phyloP scores from a whole-genome alignment of 257 asterid species.

The Cordia subcordata region DNA sequence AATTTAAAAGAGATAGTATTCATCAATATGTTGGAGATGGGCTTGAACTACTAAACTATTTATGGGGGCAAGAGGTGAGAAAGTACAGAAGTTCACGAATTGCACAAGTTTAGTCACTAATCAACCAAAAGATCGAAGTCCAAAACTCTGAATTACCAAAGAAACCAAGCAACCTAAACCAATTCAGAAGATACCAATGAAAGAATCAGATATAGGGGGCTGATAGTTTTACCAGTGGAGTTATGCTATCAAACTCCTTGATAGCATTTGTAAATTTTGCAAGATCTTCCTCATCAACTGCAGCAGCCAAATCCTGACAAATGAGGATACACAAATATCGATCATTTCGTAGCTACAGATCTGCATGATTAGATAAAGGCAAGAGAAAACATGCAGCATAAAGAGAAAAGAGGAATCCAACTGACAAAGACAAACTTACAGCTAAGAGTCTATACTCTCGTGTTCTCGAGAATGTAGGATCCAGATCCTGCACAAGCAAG shows the following conservation, averaged over 20 bases:
- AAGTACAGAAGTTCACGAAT: no score
- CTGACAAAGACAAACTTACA: conserved; percentile 19
- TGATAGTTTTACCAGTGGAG: conserved; percentile 27
- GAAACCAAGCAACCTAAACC: not conserved
- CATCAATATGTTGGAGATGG: no score
- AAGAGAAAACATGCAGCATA: not conserved
- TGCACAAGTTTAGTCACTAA: no score
- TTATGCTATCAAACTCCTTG: conserved; percentile 39
- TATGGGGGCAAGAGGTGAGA: no score
- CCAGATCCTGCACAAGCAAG: conserved; percentile 30
- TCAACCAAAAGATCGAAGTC: not conserved
- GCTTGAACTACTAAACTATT: no score
- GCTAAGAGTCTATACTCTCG: conserved; percentile 33
- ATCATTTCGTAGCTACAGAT: no score
- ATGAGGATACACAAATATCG: not conserved
- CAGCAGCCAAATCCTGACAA: conserved; percentile 38
- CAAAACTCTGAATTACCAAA: not conserved
- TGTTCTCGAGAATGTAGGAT: conserved; percentile 43
- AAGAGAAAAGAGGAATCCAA: no score
- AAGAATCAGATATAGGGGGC: not conserved
- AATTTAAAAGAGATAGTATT: no score
- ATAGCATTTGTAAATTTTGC: conserved; percentile 29
- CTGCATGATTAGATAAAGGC: not conserved
- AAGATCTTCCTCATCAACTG: conserved; percentile 41
- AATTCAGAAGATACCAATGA: no score